Evolutionary conservation across 371 early-diverging fungal genomes (phyloP).

Genomic region (Mucor saturninus): DNA sequence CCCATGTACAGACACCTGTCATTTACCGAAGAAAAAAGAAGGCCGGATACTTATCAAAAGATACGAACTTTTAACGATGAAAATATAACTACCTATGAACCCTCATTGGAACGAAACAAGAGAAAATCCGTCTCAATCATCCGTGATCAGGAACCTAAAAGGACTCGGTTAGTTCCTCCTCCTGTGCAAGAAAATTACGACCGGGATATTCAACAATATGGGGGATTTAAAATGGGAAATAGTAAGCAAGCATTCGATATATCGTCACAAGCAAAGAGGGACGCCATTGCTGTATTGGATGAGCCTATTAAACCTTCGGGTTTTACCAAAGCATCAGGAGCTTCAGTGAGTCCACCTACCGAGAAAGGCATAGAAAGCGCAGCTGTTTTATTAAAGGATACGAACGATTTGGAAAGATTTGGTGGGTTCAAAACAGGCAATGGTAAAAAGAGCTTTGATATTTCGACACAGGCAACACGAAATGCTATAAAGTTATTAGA

Average conservation of each 20-base stretch:
- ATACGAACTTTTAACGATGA: too few species aligned
- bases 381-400: conserved; percentile 2
- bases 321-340: conserved; percentile 21
- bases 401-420: too few species aligned
- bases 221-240: conserved; percentile 13
- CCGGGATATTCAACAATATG: conserved; percentile 23
- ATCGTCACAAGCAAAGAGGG: conserved; percentile 4
- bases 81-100: too few species aligned
- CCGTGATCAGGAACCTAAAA: background rate
- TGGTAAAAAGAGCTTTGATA: conserved; percentile 9
- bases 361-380: conserved; percentile 2
- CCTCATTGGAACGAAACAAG: too few species aligned
- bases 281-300: conserved; percentile 4
- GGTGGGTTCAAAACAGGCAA: conserved; percentile 32
- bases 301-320: too few species aligned
- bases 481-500: conserved; percentile 32
- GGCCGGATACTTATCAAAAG: too few species aligned
- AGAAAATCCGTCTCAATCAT: conserved; percentile 1
- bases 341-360: conserved; percentile 4
- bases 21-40: too few species aligned
- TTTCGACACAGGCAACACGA: conserved; percentile 33
- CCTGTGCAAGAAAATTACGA: conserved; percentile 24
- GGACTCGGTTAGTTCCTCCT: background rate
- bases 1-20: too few species aligned
- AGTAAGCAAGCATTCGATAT: conserved; percentile 8